Base-by-base conservation (phyloP, 768 basidiomycete genomes). In the Gelatoporia subvermispora region DNA sequence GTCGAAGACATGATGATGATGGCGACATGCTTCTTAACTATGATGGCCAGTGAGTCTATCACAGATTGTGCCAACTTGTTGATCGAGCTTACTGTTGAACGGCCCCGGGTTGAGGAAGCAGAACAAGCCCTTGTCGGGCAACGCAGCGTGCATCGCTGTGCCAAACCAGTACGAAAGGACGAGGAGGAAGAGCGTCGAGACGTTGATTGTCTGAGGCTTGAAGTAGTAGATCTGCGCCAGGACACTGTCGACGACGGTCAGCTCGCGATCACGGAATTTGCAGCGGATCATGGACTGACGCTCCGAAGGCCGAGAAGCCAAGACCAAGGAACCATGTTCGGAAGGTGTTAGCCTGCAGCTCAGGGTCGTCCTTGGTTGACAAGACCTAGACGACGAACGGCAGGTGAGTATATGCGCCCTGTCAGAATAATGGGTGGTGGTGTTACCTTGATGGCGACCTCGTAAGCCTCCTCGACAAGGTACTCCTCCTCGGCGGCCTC, bases 291-390 rank as follows among this genome's bases (percentile, higher is more conserved):
- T 18, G 39, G 43, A 79, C 77, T 31, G 68, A 70, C 48, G 61
- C 61, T 38, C 77, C 78, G 56, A 82, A 82, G 50, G 76, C 75
- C 4, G 77, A 71, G 15, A 81, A 67, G 11, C 78, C 79, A 16
- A 79, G 54, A 36, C 75, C 75, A 2, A 81, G 67, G 60, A 81
- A 72, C 70, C 76, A 74, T 58, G 78, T 73, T 13, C 80, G 65
- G 62, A 82, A 78, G 0, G 79, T 81, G 53, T 75, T 73, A 0
- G 69, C 64, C 0, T 71, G 75, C 35, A 66, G 59, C 18, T 62
- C 61, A 11, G 68, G 65, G 41, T 72, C 69, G 49, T 72, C 71
- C 10, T 59, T 56, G 2, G 60, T 59, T 11, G 64, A 60, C 45
- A 72, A 49, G 36, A 71, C 69, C 62, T 69, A 25, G 7, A 42